A percentile compares a stretch with the other conserved stretches of the same genome.
These are phyloP conservation scores for Vinca major DNA, from an alignment of 305 asterid species.

Conservation along the genomic window DNA sequence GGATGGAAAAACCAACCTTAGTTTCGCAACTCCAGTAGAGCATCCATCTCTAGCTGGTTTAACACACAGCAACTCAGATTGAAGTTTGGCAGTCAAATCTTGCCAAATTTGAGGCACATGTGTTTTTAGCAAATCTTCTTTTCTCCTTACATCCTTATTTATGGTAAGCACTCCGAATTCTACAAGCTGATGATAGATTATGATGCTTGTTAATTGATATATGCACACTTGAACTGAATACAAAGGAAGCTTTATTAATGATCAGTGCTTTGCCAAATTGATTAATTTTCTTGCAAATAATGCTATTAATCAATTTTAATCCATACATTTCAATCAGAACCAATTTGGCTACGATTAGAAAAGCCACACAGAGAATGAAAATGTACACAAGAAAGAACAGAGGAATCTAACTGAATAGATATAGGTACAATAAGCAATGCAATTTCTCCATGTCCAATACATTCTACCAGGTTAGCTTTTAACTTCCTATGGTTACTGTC, in stretches of 20 bases:
- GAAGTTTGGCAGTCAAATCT: constrained; percentile 60
- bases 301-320: background rate
- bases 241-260: background rate
- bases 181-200: constrained; percentile 36
- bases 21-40: constrained; percentile 90
- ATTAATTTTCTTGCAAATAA: background rate
- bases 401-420: background rate
- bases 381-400: background rate
- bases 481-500: background rate
- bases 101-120: constrained; percentile 45
- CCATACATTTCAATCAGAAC: background rate
- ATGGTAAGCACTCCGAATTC: constrained; percentile 72
- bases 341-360: background rate
- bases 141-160: constrained; percentile 50
- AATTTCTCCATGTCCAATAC: background rate
- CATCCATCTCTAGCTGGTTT: constrained; percentile 96
- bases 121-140: constrained; percentile 42
- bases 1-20: constrained; percentile 36
- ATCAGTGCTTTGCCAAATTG: background rate
- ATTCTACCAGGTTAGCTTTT: background rate
- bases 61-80: constrained; percentile 52
- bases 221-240: background rate
- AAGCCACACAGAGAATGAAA: background rate
- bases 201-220: constrained; percentile 12
- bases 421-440: background rate